phyloP scores from a whole-genome alignment of 2,329 filamentous ascomycete species.

The Claviceps digitariae region DNA sequence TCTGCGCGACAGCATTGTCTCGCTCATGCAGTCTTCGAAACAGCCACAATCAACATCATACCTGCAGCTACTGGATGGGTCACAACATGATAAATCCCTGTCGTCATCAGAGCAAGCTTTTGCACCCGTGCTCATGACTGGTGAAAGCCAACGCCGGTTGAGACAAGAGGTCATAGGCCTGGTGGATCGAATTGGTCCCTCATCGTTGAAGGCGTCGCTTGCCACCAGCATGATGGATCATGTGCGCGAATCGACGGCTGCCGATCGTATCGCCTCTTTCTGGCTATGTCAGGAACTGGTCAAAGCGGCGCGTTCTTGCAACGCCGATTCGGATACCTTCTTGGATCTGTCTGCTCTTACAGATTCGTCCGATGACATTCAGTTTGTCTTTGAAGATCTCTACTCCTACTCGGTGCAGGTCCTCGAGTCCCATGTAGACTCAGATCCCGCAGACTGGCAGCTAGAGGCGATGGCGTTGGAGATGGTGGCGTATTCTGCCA shows the following conservation, averaged over 20 bases:
- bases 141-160: constrained; percentile 53
- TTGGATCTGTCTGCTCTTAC: constrained; percentile 37
- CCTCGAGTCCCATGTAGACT: constrained; percentile 40
- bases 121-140: constrained; percentile 45
- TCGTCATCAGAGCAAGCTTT: constrained; percentile 28
- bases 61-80: constrained; percentile 17
- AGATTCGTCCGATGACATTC: constrained; percentile 26
- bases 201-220: constrained; percentile 46
- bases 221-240: constrained; percentile 52
- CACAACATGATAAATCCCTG: constrained; percentile 7
- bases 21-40: constrained; percentile 16
- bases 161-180: constrained; percentile 44
- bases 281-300: constrained; percentile 70
- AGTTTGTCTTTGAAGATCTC: constrained; percentile 45
- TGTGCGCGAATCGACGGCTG: constrained; percentile 42
- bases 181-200: constrained; percentile 37
- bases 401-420: constrained; percentile 55
- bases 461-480: constrained; percentile 71
- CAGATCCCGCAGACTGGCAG: constrained; percentile 49
- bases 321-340: constrained; percentile 50
- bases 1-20: constrained; percentile 61
- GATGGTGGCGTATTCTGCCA: constrained; percentile 61
- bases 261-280: constrained; percentile 53
- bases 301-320: constrained; percentile 38
- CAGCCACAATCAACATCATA: constrained; percentile 10